Evolutionary conservation across 495 filamentous ascomycete species (phyloP).

Genomic region (Xylaria telfairii): DNA sequence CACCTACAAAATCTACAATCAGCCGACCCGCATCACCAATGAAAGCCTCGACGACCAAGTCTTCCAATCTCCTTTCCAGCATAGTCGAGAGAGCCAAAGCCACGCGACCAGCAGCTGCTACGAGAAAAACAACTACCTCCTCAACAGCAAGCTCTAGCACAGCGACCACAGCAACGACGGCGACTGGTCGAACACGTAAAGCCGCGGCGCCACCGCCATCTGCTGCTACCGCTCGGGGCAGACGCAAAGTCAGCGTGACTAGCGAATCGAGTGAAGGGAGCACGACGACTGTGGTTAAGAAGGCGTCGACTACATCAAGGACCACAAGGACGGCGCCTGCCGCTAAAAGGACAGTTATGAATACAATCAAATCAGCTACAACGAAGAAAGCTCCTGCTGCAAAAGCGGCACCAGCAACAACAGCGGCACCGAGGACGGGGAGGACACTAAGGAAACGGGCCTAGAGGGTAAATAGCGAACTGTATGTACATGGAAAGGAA

Average conservation of each 20-base stretch:
- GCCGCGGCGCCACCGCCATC: conserved; percentile 38
- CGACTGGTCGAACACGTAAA: conserved; percentile 45
- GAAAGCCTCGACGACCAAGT: conserved; percentile 49
- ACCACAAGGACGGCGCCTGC: conserved; percentile 45
- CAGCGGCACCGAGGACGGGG: conserved; percentile 40
- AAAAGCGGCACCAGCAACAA: conserved; percentile 36
- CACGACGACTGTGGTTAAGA: conserved; percentile 52
- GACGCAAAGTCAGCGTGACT: conserved; percentile 52
- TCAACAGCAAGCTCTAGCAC: conserved; percentile 45
- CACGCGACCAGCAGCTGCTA: conserved; percentile 51
- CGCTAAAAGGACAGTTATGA: conserved; percentile 47
- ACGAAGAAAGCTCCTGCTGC: conserved; percentile 49
- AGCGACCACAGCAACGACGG: conserved; percentile 34
- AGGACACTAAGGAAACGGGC: conserved; percentile 59
- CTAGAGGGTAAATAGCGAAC: conserved; percentile 28
- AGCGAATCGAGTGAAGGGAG: conserved; percentile 59
- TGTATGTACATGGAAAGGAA: conserved; percentile 18
- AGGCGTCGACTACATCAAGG: conserved; percentile 41
- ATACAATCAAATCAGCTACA: conserved; percentile 48
- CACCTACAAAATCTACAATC: conserved; percentile 46
- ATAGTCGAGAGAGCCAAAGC: conserved; percentile 64
- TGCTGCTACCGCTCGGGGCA: conserved; percentile 47
- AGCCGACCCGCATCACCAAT: conserved; percentile 48
- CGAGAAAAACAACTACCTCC: conserved; percentile 55
- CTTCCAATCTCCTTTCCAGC: conserved; percentile 57